Evolutionary conservation across 2,329 filamentous ascomycete species (phyloP).

Genomic region (Diaporthe longicolla): DNA sequence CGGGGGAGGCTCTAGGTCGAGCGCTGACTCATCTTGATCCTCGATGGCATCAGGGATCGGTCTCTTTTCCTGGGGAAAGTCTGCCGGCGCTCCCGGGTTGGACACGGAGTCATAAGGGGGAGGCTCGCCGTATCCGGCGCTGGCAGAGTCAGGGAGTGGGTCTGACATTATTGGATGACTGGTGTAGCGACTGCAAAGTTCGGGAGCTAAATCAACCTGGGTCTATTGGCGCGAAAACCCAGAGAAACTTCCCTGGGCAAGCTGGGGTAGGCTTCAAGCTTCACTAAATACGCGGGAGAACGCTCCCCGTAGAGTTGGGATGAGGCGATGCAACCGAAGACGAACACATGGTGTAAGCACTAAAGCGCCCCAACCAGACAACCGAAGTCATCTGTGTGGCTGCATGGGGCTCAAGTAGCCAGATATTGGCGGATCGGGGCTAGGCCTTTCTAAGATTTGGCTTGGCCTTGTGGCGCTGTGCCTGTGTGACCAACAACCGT

Average conservation of each 20-base stretch:
- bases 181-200: neutral
- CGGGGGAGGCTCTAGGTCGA: constrained; percentile 14
- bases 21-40: neutral
- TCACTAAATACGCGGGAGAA: neutral
- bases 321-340: neutral
- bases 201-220: neutral
- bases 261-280: neutral
- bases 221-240: neutral
- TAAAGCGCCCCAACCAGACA: neutral
- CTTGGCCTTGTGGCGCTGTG: constrained; percentile 11
- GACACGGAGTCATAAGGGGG: constrained; percentile 15
- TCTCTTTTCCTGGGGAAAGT: neutral
- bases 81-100: neutral
- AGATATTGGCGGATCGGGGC: neutral
- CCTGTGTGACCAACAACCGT: neutral
- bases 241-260: too few species aligned
- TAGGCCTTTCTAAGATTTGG: neutral
- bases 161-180: constrained; percentile 6
- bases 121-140: neutral
- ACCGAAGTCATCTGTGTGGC: neutral
- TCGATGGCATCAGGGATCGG: neutral
- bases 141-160: constrained; percentile 5
- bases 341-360: neutral
- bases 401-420: neutral
- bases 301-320: neutral